phyloP scores from a whole-genome alignment of 495 filamentous ascomycete species.

The Aspergillus sclerotioniger region DNA sequence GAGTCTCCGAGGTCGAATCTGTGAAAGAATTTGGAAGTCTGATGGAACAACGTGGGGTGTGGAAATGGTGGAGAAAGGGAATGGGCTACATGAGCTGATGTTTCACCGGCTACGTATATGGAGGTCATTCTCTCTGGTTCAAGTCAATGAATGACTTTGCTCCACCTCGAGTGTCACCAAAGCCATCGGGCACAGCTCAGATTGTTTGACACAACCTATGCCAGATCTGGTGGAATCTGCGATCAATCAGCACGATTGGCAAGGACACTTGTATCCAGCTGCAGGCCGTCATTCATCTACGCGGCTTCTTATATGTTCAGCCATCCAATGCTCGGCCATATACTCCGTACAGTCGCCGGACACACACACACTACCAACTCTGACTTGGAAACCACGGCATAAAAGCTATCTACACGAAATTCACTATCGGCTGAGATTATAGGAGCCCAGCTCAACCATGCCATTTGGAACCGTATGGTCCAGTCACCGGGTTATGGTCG shows the following conservation, averaged over 20 bases:
- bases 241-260: no score
- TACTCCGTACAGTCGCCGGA: no score
- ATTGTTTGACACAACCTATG: no score
- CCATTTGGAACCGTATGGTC: neutral
- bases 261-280: no score
- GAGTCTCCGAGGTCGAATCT: conserved; percentile 37
- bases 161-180: neutral
- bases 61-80: conserved; percentile 48
- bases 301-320: no score
- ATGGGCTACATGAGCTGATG: conserved; percentile 45
- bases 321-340: no score
- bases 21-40: conserved; percentile 47
- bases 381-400: no score
- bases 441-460: neutral
- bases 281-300: no score
- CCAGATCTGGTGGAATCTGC: no score
- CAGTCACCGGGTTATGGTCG: conserved; percentile 12
- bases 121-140: neutral
- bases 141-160: neutral
- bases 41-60: conserved; percentile 42
- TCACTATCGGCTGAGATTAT: neutral
- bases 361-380: no score
- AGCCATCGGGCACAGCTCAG: no score
- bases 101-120: neutral
- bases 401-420: neutral